Evolutionary conservation across 306 rosid species (phyloP), one percentile per base, ranked within the genome.

Genomic region (Castanea mollissima): DNA sequence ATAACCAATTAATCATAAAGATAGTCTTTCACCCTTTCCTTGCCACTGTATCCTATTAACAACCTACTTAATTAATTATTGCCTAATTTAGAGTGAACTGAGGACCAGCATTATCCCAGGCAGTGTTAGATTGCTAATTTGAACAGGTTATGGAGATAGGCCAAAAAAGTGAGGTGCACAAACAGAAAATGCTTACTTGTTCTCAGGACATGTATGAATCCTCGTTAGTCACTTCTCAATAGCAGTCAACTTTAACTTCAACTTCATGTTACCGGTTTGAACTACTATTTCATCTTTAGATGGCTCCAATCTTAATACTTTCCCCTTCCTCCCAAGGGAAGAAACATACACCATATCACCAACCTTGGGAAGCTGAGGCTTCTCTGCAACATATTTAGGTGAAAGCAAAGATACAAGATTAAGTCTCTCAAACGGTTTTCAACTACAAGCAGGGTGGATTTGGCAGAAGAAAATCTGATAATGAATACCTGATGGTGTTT

Each of bases 251-350:
- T 89, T 93, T 76, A 93, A 71, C 88, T 91, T 93, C 94, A 93
- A 64, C 87, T 90, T 95, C 87, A 95, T 85, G 86, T 62, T 85
- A 83, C 98, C 99, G 29, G 92, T 91, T 89, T 87, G 97, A 87
- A 93, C 98, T 80, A 88, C 81, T 58, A 93, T 71, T 83, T 95
- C 97, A 71, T 89, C 94, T 82, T 86, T 95, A 74, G 89, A 80
- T 23, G 90, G 83, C 80, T 95, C 92, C 67, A 90, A 92, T 82
- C 76, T 83, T 77, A 92, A 69, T 83, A 95, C 91, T 5, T 84
- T 79, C 29, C 63, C 94, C 49, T 86, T 84, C 89, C 77, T 91
- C 63, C 99, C 94, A n/a, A 93, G 87, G 74, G 97, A 91, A 80
- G 91, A 76, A 71, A 91, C 89, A 76, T 78, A 76, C 79, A 95